phyloP scores from a whole-genome alignment of 768 basidiomycete genomes.

The Pulveroboletus sp. region DNA sequence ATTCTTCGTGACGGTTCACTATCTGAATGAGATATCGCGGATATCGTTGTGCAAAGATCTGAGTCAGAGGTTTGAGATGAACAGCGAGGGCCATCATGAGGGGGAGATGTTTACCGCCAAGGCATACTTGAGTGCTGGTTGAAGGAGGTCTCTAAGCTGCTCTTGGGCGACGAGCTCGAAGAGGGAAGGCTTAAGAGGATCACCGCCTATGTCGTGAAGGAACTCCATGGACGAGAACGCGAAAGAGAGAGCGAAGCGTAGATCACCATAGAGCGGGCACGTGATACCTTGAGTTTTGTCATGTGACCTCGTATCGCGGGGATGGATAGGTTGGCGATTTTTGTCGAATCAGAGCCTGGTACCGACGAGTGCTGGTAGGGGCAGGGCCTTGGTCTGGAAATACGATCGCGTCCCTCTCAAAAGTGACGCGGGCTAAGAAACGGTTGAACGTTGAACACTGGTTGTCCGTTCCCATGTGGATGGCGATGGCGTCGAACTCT shows the following conservation, averaged over 20 bases:
- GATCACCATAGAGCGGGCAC: conserved; percentile 1
- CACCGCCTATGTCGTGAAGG: conserved; percentile 70
- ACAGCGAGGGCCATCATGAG: background rate
- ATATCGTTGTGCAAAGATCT: conserved; percentile 94
- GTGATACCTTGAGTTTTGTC: conserved; percentile 27
- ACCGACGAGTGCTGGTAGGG: background rate
- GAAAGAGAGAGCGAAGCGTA: background rate
- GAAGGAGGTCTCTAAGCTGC: conserved; percentile 84
- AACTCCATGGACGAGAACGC: conserved; percentile 59
- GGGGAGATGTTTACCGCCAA: conserved; percentile 59
- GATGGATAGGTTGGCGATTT: background rate
- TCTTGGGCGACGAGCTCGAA: conserved; percentile 94
- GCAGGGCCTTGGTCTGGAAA: too few species aligned
- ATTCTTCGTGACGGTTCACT: conserved; percentile 94
- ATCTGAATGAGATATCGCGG: conserved; percentile 88
- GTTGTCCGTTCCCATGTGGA: too few species aligned
- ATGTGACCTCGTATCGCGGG: conserved; percentile 13
- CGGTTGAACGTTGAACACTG: too few species aligned
- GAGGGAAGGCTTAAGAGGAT: conserved; percentile 72
- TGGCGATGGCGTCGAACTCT: too few species aligned
- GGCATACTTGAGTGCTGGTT: conserved; percentile 93
- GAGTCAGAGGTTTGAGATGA: background rate
- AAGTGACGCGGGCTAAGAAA: too few species aligned
- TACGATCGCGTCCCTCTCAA: background rate
- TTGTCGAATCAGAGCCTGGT: background rate